Conservation (phyloP, 371 early-diverging fungal species). For the Apophysomyces variabilis region DNA sequence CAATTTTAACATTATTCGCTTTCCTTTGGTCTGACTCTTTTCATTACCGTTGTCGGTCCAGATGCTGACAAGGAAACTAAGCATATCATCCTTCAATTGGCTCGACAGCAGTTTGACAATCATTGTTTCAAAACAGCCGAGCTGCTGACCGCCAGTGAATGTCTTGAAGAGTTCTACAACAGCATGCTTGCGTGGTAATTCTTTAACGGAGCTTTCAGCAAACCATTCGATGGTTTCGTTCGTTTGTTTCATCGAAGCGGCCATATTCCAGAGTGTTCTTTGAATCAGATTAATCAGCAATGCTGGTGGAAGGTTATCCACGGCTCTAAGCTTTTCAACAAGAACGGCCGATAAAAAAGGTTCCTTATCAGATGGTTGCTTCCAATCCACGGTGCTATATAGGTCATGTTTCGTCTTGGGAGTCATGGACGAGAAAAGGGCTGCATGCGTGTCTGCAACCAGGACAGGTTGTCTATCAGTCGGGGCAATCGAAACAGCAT, state of each 20-base stretch:
- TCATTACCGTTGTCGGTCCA: constrained; percentile 57
- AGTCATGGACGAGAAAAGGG: not conserved
- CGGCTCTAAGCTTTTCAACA: constrained; percentile 26
- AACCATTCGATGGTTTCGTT: not conserved
- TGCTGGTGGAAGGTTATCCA: constrained; percentile 15
- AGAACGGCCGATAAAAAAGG: not conserved
- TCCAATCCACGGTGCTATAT: not conserved
- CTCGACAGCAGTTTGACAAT: constrained; percentile 57
- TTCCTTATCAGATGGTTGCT: not conserved
- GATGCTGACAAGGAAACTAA: constrained; percentile 67
- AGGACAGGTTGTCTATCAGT: not conserved
- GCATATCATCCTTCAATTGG: constrained; percentile 59
- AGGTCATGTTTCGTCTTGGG: constrained; percentile 6
- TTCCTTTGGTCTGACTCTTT: not conserved
- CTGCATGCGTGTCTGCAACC: not conserved
- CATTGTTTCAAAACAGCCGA: constrained; percentile 56
- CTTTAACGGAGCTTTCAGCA: not conserved
- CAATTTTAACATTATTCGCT: not conserved
- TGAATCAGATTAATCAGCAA: constrained; percentile 23
- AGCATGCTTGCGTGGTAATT: not conserved
- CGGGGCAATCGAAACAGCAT: constrained; percentile 19
- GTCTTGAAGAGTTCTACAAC: constrained; percentile 47
- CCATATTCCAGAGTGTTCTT: constrained; percentile 16
- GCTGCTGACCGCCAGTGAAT: constrained; percentile 46
- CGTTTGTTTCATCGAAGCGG: not conserved